Conservation (phyloP, 2,329 filamentous ascomycete genomes). For the Aquanectria penicillioides region DNA sequence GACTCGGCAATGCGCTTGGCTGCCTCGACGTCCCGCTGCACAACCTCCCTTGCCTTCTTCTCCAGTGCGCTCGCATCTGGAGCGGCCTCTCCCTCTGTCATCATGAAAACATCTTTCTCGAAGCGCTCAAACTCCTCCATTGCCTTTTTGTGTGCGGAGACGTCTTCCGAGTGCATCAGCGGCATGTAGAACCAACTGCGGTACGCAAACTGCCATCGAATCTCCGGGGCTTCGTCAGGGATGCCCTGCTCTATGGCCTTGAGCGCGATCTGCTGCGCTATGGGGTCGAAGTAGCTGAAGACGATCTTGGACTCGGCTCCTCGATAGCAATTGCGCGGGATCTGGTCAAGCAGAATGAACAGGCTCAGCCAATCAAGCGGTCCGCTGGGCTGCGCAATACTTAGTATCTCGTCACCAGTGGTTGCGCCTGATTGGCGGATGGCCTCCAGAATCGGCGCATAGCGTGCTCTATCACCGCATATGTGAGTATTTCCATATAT, state of each 20-base stretch:
- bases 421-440: conserved; percentile 40
- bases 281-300: conserved; percentile 66
- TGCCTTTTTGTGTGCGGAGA: conserved; percentile 54
- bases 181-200: conserved; percentile 69
- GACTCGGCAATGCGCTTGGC: conserved; percentile 36
- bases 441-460: conserved; percentile 47
- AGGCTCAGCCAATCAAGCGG: conserved; percentile 58
- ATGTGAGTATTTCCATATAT: neutral
- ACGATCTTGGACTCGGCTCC: conserved; percentile 53
- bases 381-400: conserved; percentile 35
- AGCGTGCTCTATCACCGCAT: conserved; percentile 39
- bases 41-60: conserved; percentile 39
- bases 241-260: conserved; percentile 48
- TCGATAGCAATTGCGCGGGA: conserved; percentile 70
- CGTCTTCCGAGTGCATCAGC: conserved; percentile 66
- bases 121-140: conserved; percentile 45
- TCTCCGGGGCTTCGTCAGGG: conserved; percentile 37
- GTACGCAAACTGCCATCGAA: conserved; percentile 49
- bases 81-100: conserved; percentile 38
- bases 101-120: conserved; percentile 44
- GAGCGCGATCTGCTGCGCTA: conserved; percentile 57
- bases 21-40: conserved; percentile 39
- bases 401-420: conserved; percentile 44
- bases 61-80: conserved; percentile 36
- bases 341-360: conserved; percentile 69